These are phyloP conservation scores for Choiromyces venosus DNA, from an alignment of 495 filamentous ascomycete genomes.

Conservation along the genomic window DNA sequence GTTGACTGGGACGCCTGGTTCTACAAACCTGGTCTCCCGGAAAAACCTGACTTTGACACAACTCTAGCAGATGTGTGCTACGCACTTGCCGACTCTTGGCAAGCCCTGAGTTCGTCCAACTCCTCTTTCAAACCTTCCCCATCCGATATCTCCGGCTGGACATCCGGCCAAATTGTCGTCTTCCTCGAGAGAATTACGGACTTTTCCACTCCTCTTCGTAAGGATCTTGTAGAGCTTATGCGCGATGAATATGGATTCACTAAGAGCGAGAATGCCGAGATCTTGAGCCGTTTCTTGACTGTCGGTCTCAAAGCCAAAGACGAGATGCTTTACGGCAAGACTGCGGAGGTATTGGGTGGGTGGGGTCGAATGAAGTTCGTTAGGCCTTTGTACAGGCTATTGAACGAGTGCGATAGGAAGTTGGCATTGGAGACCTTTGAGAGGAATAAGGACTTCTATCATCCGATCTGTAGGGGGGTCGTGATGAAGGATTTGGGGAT, in stretches of 20 bases:
- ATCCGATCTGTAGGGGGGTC: conserved; percentile 77
- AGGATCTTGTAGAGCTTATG: conserved; percentile 61
- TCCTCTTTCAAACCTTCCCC: conserved; percentile 57
- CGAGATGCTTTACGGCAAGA: conserved; percentile 57
- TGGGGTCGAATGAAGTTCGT: conserved; percentile 98
- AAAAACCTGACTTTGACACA: conserved; percentile 85
- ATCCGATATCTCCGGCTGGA: conserved; percentile 65
- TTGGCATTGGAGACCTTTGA: conserved; percentile 77
- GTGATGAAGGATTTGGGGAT: conserved; percentile 70
- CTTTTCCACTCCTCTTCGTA: conserved; percentile 56
- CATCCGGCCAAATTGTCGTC: conserved; percentile 80
- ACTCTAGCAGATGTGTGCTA: conserved; percentile 82
- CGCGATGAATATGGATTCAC: conserved; percentile 64
- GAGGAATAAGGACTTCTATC: conserved; percentile 85
- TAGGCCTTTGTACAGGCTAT: conserved; percentile 66
- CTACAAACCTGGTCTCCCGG: conserved; percentile 75
- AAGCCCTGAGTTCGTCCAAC: conserved; percentile 41
- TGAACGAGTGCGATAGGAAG: conserved; percentile 65
- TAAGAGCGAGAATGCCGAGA: conserved; percentile 72
- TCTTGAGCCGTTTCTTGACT: conserved; percentile 68
- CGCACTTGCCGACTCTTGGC: conserved; percentile 72
- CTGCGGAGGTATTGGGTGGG: conserved; percentile 66
- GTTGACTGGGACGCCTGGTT: conserved; percentile 89
- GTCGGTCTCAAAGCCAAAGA: conserved; percentile 72
- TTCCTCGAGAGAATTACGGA: conserved; percentile 73